Evolutionary conservation across 805 yeast species (phyloP), one percentile per base, ranked within the genome.

Genomic region (Candida insectorum): DNA sequence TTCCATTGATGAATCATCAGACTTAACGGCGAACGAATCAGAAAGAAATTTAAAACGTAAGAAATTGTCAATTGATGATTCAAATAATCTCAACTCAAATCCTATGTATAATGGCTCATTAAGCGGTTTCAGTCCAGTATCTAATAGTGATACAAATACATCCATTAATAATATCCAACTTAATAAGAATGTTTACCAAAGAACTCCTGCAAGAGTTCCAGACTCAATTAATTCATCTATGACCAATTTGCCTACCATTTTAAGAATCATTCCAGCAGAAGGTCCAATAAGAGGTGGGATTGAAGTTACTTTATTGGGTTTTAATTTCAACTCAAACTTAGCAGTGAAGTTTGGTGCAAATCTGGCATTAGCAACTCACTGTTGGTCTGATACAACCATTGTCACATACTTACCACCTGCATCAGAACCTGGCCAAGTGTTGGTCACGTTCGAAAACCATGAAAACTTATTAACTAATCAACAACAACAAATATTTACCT

Each of bases 221-320:
- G 40, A 35, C 17, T 21, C 34, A 6, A 23, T 23, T 6, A 26
- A 15, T 13, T 19, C 40, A 3, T 17, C 31, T 6, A 17, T 47
- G 37, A 24, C 48, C 36, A 33, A 40, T 23, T 26, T 51, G 19
- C 94, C 94, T 1, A 54, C 72, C 0, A 81, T 91, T 33, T 91
- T 87, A 55, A 72, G 96, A 38, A 82, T 93, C 8, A 89, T 93
- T 37, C 99, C 99, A 1, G 82, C 94, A 0, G 93, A 85, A 56
- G 99, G 99, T 2, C 95, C 97, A 7, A 75, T 88, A 9, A 73
- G 96, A 43, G 99, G 99, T 45, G 99, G 98, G 12, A 81, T 89
- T 26, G 99, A 93, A 56, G 85, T 93, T 6, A 93, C 98, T 0
- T 63, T 93, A 31, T 65, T 93, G 27, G 98, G 98, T 2, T 73